A percentile compares a stretch with the other conserved stretches of the same genome.
These are phyloP conservation scores for Omphalotus guepiniiformis DNA, from an alignment of 768 basidiomycete species.

Conservation along the genomic window DNA sequence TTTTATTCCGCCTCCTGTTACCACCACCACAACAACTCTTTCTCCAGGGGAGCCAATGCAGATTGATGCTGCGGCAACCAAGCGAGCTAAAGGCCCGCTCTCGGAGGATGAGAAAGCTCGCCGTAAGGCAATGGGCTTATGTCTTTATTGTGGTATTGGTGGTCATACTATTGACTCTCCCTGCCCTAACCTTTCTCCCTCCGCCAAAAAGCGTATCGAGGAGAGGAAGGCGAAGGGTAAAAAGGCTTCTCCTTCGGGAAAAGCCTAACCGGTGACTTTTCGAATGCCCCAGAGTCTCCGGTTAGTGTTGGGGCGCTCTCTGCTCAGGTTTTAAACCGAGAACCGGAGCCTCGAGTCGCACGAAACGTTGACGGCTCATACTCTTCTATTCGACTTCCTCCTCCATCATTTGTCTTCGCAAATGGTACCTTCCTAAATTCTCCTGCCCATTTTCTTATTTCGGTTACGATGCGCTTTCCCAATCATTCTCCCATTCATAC, in stretches of 20 bases:
- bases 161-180: constrained; percentile 15
- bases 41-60: neutral
- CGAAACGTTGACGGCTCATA: neutral
- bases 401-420: constrained; percentile 8
- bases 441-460: constrained; percentile 20
- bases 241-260: constrained; percentile 9
- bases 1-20: neutral
- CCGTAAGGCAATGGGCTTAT: constrained; percentile 12
- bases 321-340: neutral
- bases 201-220: neutral
- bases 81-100: constrained; percentile 1
- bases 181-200: constrained; percentile 13
- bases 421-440: neutral
- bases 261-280: constrained; percentile 17
- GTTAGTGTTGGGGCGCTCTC: constrained; percentile 9
- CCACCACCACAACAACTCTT: neutral
- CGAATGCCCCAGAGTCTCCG: constrained; percentile 13
- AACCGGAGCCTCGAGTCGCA: neutral
- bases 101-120: constrained; percentile 13
- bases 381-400: neutral
- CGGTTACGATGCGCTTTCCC: constrained; percentile 17
- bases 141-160: constrained; percentile 19
- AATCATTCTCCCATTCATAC: constrained; percentile 16
- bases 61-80: neutral
- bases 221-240: neutral